Percentiles rank a stretch among this genome's conserved stretches.
phyloP scores from a whole-genome alignment of 2,329 filamentous ascomycete species.

The Sporothrix pallida region DNA sequence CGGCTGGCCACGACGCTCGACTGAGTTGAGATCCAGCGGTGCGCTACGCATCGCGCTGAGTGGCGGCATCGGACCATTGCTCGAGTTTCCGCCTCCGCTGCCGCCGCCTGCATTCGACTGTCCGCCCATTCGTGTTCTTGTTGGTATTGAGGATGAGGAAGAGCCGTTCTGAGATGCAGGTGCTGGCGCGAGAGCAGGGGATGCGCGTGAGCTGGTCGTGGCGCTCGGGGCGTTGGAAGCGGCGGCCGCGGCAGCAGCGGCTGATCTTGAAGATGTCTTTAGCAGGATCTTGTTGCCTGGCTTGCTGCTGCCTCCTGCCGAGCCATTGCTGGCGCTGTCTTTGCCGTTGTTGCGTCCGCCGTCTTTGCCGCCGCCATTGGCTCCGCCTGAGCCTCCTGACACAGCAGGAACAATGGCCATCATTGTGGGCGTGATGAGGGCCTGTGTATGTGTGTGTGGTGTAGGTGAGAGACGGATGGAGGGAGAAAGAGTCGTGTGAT shows the following conservation, averaged over 20 bases:
- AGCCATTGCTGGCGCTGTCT: slow-evolving; percentile 24
- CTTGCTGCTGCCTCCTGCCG: slow-evolving; percentile 26
- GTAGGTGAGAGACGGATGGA: too few species aligned
- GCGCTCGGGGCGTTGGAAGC: slow-evolving; percentile 47
- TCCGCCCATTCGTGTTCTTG: slow-evolving; percentile 56
- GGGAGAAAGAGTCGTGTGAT: not conserved
- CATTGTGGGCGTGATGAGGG: slow-evolving; percentile 27
- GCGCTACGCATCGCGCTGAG: slow-evolving; percentile 62
- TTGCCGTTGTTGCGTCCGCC: slow-evolving; percentile 23
- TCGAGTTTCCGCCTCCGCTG: not conserved
- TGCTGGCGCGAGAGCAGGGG: slow-evolving; percentile 52
- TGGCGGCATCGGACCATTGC: slow-evolving; percentile 54
- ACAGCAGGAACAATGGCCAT: slow-evolving; percentile 36
- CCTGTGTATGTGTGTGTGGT: not conserved
- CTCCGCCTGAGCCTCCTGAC: slow-evolving; percentile 22
- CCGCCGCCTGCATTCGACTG: slow-evolving; percentile 53
- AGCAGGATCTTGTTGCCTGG: slow-evolving; percentile 38
- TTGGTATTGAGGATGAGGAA: slow-evolving; percentile 48
- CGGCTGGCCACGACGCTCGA: slow-evolving; percentile 87
- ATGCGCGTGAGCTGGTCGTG: slow-evolving; percentile 59
- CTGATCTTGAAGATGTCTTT: slow-evolving; percentile 44
- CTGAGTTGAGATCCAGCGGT: slow-evolving; percentile 82
- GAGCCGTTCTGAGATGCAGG: slow-evolving; percentile 40
- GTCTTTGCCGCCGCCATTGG: slow-evolving; percentile 28
- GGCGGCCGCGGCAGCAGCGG: slow-evolving; percentile 43